Base-by-base conservation (phyloP, 495 filamentous ascomycete genomes). In the Parmelia sp. region DNA sequence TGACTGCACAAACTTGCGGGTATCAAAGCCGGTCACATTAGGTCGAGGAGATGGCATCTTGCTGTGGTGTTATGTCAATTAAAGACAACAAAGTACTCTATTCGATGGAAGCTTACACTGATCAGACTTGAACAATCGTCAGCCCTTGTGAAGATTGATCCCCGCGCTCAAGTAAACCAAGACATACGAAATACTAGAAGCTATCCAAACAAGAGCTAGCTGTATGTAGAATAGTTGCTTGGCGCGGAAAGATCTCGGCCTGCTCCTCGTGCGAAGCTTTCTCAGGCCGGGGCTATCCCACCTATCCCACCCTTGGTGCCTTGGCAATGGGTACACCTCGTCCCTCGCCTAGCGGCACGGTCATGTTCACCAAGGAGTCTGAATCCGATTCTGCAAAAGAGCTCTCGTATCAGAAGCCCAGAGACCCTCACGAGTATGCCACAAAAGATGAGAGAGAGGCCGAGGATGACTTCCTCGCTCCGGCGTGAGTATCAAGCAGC, bases 1-100 rank as follows among this genome's bases (percentile, higher is more conserved):
- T 27, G 91, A 80, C 58, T 82, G 82, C 70, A 83, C 86, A 75
- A 91, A 84, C 71, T 90, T 86, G 73, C 78, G 79, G 68, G 87
- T 73, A 76, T 93, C 84, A 83, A 96, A 95, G 76, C 91, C 89
- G 66, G 90, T 93, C 82, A 91, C 83, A 82, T 88, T 89, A 58
- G 82, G 76, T 76, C 74, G 74, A 58, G 84, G 64, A 25, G 62
- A 65, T 29, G 70, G 64, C 69, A 71, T 71, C 36, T 19, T 65
- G 37, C 35, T 63, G 44, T 55, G 55, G 12, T 42, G 14, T 23
- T 9, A 21, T 21, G 29, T 51, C 27, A 61, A 40, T 10, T 36
- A 25, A 53, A 0, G 19, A 19, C 21, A 11, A 10, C 3, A 45
- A 36, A 4, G 23, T 39, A 17, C 12, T 33, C 5, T 29, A n/a